Percentiles rank a stretch among this genome's conserved stretches.
Conservation (phyloP, 2,329 filamentous ascomycete genomes). For the Polychaeton citri region DNA sequence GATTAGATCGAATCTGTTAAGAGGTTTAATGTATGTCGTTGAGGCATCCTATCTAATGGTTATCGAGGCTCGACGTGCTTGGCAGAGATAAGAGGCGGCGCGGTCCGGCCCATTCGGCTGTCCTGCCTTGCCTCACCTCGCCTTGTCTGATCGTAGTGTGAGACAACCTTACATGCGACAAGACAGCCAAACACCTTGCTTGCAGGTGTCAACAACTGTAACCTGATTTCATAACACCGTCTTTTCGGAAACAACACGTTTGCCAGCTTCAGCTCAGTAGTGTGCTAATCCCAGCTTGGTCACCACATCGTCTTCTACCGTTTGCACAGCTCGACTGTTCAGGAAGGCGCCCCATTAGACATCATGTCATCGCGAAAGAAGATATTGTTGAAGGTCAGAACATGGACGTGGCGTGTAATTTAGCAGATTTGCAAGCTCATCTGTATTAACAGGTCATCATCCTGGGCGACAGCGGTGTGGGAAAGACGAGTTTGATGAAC, state of each 20-base stretch:
- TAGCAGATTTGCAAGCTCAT: constrained; percentile 1
- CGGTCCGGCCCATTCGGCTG: too few species aligned
- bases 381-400: constrained; percentile 23
- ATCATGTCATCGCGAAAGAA: constrained; percentile 26
- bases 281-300: neutral
- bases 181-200: neutral
- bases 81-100: too few species aligned
- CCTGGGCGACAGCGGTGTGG: constrained; percentile 94
- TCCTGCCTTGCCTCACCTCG: too few species aligned
- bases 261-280: neutral
- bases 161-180: too few species aligned
- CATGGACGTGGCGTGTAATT: neutral
- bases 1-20: too few species aligned
- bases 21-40: too few species aligned
- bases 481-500: constrained; percentile 99
- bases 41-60: too few species aligned
- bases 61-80: too few species aligned
- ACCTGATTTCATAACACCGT: neutral
- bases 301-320: too few species aligned
- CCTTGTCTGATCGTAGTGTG: too few species aligned
- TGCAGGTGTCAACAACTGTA: neutral
- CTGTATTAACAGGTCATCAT: constrained; percentile 69
- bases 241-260: neutral
- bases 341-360: neutral
- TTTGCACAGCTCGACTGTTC: too few species aligned